Evolutionary conservation across 2,329 filamentous ascomycete species (phyloP).

Genomic region (Pyrenophora graminea): DNA sequence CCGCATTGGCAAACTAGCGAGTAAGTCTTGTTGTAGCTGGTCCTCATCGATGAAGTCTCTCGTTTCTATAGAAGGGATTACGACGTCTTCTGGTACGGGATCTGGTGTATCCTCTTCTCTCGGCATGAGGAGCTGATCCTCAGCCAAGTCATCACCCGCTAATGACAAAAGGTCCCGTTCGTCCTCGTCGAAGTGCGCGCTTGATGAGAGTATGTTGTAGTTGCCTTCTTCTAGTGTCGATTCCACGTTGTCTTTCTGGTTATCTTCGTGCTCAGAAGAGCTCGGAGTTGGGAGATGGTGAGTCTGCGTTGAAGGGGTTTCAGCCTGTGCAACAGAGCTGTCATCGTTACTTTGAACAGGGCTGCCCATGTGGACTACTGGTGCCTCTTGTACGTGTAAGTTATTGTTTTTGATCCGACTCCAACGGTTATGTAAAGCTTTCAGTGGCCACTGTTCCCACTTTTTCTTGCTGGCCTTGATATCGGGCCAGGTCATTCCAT

Average conservation of each 20-base stretch:
- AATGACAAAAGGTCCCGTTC: constrained; percentile 36
- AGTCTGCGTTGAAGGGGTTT: constrained; percentile 5
- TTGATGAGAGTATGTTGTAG: constrained; percentile 15
- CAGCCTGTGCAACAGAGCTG: not conserved
- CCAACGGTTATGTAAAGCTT: constrained; percentile 23
- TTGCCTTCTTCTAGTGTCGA: not conserved
- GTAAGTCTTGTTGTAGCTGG: constrained; percentile 16
- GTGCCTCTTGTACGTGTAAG: constrained; percentile 6
- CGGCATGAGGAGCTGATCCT: constrained; percentile 4
- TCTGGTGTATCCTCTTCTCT: constrained; percentile 6
- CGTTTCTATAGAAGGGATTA: constrained; percentile 32
- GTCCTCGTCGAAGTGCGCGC: constrained; percentile 32
- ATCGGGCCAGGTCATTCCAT: constrained; percentile 32
- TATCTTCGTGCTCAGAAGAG: constrained; percentile 25
- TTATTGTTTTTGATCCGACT: constrained; percentile 15
- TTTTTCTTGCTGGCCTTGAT: constrained; percentile 25
- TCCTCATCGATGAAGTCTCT: constrained; percentile 20
- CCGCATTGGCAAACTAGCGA: constrained; percentile 10
- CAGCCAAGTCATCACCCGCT: constrained; percentile 17
- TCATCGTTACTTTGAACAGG: not conserved
- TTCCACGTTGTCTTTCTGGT: not conserved
- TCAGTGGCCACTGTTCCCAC: constrained; percentile 26
- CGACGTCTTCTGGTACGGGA: constrained; percentile 18
- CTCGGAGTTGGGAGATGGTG: constrained; percentile 39
- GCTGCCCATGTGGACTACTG: not conserved